These are phyloP conservation scores for Aspergillus leporis DNA, from an alignment of 495 filamentous ascomycete species.

Conservation along the genomic window DNA sequence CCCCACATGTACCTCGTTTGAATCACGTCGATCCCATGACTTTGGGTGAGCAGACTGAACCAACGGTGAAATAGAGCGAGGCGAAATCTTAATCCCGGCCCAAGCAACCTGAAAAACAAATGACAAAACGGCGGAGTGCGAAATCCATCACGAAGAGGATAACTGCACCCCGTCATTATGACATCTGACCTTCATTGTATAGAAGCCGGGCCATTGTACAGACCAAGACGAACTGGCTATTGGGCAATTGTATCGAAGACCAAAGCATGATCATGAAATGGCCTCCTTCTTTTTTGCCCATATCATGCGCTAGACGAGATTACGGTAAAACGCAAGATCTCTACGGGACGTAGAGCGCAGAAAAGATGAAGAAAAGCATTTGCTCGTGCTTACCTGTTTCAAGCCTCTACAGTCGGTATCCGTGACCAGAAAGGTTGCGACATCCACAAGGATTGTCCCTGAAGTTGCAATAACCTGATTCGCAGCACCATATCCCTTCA, in stretches of 20 bases:
- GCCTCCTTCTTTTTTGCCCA: constrained; percentile 79
- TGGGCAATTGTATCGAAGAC: constrained; percentile 92
- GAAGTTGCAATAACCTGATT: constrained; percentile 63
- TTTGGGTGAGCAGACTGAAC: constrained; percentile 47
- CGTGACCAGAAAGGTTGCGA: constrained; percentile 70
- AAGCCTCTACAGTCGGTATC: constrained; percentile 61
- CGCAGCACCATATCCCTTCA: constrained; percentile 74
- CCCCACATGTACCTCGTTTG: constrained; percentile 57
- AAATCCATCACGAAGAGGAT: constrained; percentile 50
- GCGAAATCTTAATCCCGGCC: constrained; percentile 21
- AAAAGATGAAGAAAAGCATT: constrained; percentile 12
- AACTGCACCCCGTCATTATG: constrained; percentile 28
- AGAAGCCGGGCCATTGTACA: constrained; percentile 14
- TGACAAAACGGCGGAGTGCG: constrained; percentile 45
- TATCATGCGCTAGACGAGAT: neutral
- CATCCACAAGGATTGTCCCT: constrained; percentile 75
- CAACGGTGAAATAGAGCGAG: constrained; percentile 30
- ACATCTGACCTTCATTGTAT: constrained; percentile 8
- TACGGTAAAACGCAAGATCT: neutral
- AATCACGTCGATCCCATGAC: constrained; percentile 51
- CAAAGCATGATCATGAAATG: constrained; percentile 54
- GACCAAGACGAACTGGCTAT: constrained; percentile 50
- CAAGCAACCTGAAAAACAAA: constrained; percentile 16
- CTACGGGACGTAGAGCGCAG: constrained; percentile 5
- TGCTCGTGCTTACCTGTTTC: constrained; percentile 56